phyloP scores from a whole-genome alignment of 2,329 filamentous ascomycete genomes.

The Colletotrichum viniferum region DNA sequence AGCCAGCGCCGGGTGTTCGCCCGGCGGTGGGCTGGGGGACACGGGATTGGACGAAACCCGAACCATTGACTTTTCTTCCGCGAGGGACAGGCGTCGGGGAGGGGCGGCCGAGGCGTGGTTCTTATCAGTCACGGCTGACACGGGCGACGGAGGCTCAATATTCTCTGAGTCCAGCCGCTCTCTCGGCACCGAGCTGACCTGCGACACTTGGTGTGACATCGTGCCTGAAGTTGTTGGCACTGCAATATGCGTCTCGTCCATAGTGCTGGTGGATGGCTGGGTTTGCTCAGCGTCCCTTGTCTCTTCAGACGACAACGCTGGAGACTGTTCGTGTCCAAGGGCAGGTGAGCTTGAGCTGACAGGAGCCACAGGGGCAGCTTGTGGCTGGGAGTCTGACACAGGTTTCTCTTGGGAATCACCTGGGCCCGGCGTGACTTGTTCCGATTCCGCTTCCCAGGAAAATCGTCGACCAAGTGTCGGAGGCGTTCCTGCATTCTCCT shows the following conservation, averaged over 20 bases:
- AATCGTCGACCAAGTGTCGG: conserved; percentile 33
- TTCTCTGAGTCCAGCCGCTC: conserved; percentile 27
- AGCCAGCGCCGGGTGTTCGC: conserved; percentile 41
- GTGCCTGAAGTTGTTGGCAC: background rate
- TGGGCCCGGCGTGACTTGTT: conserved; percentile 18
- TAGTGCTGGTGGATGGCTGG: background rate
- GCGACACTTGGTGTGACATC: conserved; percentile 40
- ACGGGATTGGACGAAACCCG: conserved; percentile 37
- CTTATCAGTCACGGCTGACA: conserved; percentile 41
- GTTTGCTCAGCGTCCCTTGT: background rate
- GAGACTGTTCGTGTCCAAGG: background rate
- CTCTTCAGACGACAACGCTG: background rate
- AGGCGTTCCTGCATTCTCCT: background rate
- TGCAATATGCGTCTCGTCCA: background rate
- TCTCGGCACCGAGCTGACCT: conserved; percentile 37
- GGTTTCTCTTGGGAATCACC: background rate
- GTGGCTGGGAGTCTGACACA: background rate
- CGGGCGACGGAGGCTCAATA: conserved; percentile 47
- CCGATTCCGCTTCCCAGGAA: conserved; percentile 45
- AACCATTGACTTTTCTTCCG: conserved; percentile 48
- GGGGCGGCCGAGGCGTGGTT: conserved; percentile 26
- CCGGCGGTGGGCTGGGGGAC: conserved; percentile 39
- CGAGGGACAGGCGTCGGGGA: conserved; percentile 39
- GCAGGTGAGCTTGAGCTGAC: background rate
- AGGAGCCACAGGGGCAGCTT: background rate